These are phyloP conservation scores for Helicocarpus griseus DNA, from an alignment of 2,329 filamentous ascomycete genomes.

Conservation along the genomic window DNA sequence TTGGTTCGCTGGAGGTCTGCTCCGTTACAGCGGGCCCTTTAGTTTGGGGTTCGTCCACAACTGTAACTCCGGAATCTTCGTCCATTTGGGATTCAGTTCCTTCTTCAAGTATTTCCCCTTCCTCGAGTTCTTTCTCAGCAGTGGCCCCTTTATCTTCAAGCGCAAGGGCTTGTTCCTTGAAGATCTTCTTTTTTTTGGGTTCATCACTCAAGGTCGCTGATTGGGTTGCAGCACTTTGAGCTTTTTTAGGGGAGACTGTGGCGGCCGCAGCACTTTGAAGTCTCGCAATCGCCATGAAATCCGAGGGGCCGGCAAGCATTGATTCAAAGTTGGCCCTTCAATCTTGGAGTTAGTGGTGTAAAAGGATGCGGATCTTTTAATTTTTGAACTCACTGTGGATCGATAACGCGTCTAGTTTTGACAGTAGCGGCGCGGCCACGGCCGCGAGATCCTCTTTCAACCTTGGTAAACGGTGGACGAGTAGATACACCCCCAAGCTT, in stretches of 20 bases:
- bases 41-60: not conserved
- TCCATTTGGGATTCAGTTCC: not conserved
- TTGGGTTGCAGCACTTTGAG: not conserved
- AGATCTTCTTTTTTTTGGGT: not conserved
- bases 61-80: not conserved
- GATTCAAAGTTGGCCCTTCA: constrained; percentile 9
- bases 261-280: not conserved
- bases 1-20: not conserved
- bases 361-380: not conserved
- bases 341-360: constrained; percentile 5
- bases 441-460: not conserved
- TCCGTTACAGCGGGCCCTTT: not conserved
- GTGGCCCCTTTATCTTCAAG: too few species aligned
- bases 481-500: not conserved
- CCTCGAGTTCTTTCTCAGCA: not conserved
- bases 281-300: constrained; percentile 14
- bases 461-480: not conserved
- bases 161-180: not conserved
- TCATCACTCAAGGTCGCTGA: not conserved
- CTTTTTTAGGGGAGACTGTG: not conserved
- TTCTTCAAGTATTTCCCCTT: not conserved
- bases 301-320: constrained; percentile 10
- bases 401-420: constrained; percentile 8
- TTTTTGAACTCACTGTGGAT: constrained; percentile 8
- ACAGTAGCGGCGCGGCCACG: constrained; percentile 4